Conservation (phyloP, 2,329 filamentous ascomycete genomes). For the Fusarium denticulatum region DNA sequence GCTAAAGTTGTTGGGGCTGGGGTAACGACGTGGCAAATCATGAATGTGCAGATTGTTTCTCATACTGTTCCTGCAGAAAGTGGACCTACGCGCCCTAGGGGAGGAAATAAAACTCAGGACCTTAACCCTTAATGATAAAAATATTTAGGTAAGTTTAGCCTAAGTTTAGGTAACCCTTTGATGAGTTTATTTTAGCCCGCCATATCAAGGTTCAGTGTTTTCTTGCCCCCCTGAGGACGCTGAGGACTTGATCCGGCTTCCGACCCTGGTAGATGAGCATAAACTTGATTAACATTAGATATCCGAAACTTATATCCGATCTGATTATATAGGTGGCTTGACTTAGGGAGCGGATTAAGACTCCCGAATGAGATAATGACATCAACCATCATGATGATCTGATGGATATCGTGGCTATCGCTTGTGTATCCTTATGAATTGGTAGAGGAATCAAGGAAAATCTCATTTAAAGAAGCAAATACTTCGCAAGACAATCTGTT, state of each 20-base stretch:
- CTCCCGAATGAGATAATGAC: neutral
- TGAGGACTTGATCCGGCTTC: neutral
- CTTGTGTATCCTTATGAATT: neutral
- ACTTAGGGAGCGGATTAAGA: neutral
- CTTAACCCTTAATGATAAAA: too few species aligned
- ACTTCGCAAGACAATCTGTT: neutral
- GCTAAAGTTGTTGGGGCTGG: neutral
- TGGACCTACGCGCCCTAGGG: neutral
- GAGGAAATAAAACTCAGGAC: too few species aligned
- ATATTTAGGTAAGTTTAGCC: too few species aligned
- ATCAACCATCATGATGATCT: neutral
- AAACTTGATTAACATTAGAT: neutral
- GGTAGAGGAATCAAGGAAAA: neutral
- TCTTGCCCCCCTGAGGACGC: too few species aligned
- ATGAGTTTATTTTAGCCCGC: too few species aligned
- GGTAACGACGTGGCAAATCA: neutral
- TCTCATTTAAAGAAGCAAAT: neutral
- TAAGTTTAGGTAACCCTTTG: too few species aligned
- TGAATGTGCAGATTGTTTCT: neutral
- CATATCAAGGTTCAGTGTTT: too few species aligned
- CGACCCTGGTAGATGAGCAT: neutral
- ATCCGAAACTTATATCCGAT: neutral
- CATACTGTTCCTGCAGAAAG: slow-evolving; percentile 6
- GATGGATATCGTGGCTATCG: neutral
- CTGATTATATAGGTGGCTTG: neutral